Conservation (phyloP, 768 basidiomycete genomes). For the Kwoniella bestiolae region DNA sequence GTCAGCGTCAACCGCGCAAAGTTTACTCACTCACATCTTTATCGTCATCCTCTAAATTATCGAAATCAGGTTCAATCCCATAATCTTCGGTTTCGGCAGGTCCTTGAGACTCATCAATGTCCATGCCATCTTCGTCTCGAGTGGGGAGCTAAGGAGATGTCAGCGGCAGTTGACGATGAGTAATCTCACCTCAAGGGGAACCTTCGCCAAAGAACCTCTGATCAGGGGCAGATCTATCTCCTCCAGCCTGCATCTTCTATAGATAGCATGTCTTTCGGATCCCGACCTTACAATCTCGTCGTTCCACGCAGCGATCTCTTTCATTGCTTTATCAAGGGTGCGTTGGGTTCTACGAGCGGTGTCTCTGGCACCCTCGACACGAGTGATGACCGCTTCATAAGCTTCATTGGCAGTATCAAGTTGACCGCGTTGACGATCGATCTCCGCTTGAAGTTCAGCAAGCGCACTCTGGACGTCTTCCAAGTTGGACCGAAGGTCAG, state of each 20-base stretch:
- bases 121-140: constrained; percentile 87
- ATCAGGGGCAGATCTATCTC: constrained; percentile 81
- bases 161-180: neutral
- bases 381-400: constrained; percentile 66
- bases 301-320: constrained; percentile 86
- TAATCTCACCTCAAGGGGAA: constrained; percentile 89
- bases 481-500: constrained; percentile 59
- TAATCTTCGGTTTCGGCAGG: constrained; percentile 76
- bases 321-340: constrained; percentile 80
- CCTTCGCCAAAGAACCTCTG: constrained; percentile 76
- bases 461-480: constrained; percentile 56
- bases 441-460: constrained; percentile 63
- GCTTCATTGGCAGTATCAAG: constrained; percentile 69
- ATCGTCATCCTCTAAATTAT: constrained; percentile 90
- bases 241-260: constrained; percentile 90
- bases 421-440: constrained; percentile 64
- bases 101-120: constrained; percentile 82
- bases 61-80: constrained; percentile 90
- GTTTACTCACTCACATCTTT: constrained; percentile 68
- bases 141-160: constrained; percentile 41
- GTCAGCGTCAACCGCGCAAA: neutral
- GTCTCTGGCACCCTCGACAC: constrained; percentile 72
- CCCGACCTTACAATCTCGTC: constrained; percentile 89
- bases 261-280: constrained; percentile 80
- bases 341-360: constrained; percentile 71